Base-by-base conservation (phyloP, 139 green algal genomes). In the Coelastrella sp. region DNA sequence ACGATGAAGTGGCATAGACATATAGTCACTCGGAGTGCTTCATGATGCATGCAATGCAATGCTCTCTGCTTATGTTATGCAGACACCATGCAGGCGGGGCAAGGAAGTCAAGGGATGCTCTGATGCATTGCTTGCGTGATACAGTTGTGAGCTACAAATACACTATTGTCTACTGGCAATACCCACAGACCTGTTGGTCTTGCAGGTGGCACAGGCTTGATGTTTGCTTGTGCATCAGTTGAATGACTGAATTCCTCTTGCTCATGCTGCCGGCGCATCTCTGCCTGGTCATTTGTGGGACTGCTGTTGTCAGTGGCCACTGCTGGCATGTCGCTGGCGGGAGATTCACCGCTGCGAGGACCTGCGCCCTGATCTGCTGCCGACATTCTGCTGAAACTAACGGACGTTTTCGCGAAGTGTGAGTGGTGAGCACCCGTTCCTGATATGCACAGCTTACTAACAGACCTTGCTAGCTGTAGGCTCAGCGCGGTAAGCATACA, bases 281-380 rank as follows among this genome's bases (percentile, higher is more conserved):
- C n/a, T 11, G 48, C 50, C 8, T 68, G 73, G 6, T 81, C 73
- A 25, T 30, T n/a, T n/a, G n/a, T n/a, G n/a, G n/a, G n/a, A n/a
- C n/a, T 43, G 2, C 38, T 59, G 40, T 9, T 77, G 68, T 59
- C 30, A 38, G 38, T 21, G 35, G 21, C 68, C 34, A 13, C 68
- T 38, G 68, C 68, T 59, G 68, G 68, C 68, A 77, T 77, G 38
- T 77, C 68, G 38, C 45, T 77, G 68, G 68, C 68, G 4, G 40
- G 68, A 59, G 68, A 32, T 8, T 77, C 68, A 38, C 68, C 37
- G 68, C 68, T 77, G 38, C 45, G 68, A 9, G 53, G 53, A n/a
- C 53, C 53, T 64, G 53, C 53, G 11, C 53, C 53, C 30, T 64
- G 53, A 64, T 64, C 6, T 64, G 53, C 53, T 53, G 38, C 68